A percentile compares a stretch with the other conserved stretches of the same genome.
Evolutionary conservation across 176 grass and related monocot species (phyloP).

Genomic region (Oryza brachyantha): DNA sequence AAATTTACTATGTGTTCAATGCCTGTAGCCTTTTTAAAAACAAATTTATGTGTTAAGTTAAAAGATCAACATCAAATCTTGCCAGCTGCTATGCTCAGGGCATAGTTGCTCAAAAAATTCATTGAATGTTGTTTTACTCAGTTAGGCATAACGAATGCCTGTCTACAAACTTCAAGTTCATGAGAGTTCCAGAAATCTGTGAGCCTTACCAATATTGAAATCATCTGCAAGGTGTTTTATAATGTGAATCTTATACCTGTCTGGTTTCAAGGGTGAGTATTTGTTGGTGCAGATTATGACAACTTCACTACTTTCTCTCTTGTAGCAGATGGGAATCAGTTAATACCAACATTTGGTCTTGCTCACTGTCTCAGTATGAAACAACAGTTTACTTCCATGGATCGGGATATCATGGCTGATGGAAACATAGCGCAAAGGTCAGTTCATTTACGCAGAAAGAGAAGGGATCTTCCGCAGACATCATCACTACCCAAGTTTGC

Average conservation of each 20-base stretch:
- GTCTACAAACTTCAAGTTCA: background rate
- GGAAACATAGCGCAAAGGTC: slow-evolving; percentile 48
- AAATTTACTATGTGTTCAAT: slow-evolving; percentile 4
- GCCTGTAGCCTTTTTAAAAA: slow-evolving; percentile 12
- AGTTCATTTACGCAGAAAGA: slow-evolving; percentile 45
- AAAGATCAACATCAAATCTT: slow-evolving; percentile 19
- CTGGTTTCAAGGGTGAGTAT: slow-evolving; percentile 10
- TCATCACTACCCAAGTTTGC: slow-evolving; percentile 50
- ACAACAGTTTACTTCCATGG: slow-evolving; percentile 58
- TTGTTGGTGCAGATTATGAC: slow-evolving; percentile 10
- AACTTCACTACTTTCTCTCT: slow-evolving; percentile 20
- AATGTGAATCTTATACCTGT: slow-evolving; percentile 2
- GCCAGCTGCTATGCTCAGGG: background rate
- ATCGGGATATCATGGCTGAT: slow-evolving; percentile 53
- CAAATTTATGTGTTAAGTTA: slow-evolving; percentile 21
- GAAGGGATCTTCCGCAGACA: slow-evolving; percentile 66
- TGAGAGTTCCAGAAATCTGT: slow-evolving; percentile 14
- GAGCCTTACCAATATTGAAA: slow-evolving; percentile 25
- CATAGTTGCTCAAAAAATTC: background rate
- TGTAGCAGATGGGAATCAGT: slow-evolving; percentile 61
- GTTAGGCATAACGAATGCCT: background rate
- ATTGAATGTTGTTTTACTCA: background rate
- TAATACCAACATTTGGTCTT: slow-evolving; percentile 59
- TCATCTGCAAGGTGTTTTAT: slow-evolving; percentile 11
- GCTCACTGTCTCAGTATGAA: slow-evolving; percentile 52